A percentile compares a stretch with the other conserved stretches of the same genome.
phyloP scores from a whole-genome alignment of 164 flowering plant species.

The Stephania japonica region DNA sequence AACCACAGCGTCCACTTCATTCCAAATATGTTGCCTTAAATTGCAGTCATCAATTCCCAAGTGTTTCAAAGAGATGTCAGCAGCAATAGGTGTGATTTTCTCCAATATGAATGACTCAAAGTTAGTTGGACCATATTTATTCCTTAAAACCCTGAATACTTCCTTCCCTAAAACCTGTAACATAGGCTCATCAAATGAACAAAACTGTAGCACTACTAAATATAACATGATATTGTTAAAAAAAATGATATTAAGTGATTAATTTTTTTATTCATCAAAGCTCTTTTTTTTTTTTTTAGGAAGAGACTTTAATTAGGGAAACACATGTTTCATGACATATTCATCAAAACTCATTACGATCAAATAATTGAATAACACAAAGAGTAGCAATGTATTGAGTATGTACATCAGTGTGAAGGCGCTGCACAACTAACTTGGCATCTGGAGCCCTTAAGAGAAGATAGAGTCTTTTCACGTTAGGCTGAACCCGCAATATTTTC shows the following conservation, averaged over 20 bases:
- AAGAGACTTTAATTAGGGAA: too few species aligned
- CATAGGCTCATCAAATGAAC: too few species aligned
- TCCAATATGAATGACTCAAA: slow-evolving; percentile 31
- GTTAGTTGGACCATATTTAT: slow-evolving; percentile 29
- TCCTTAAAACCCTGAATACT: slow-evolving; percentile 44
- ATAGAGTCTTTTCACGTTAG: slow-evolving; percentile 49
- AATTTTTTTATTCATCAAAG: too few species aligned
- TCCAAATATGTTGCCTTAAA: slow-evolving; percentile 37
- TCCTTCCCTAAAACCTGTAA: slow-evolving; percentile 52
- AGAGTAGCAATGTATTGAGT: neutral
- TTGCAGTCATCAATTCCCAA: slow-evolving; percentile 37
- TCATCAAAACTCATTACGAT: too few species aligned
- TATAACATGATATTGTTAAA: too few species aligned
- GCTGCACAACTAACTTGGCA: slow-evolving; percentile 32
- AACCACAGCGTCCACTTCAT: slow-evolving; percentile 38
- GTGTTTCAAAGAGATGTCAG: slow-evolving; percentile 39
- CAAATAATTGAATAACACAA: too few species aligned
- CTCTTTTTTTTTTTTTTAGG: too few species aligned
- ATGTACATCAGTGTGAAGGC: slow-evolving; percentile 48
- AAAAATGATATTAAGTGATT: too few species aligned
- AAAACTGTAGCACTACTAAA: too few species aligned
- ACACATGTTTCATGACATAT: too few species aligned
- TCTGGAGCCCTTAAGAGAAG: slow-evolving; percentile 55
- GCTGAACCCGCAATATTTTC: slow-evolving; percentile 57
- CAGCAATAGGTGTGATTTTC: slow-evolving; percentile 36